phyloP scores from a whole-genome alignment of 768 basidiomycete genomes.

The Agaricus blazei region DNA sequence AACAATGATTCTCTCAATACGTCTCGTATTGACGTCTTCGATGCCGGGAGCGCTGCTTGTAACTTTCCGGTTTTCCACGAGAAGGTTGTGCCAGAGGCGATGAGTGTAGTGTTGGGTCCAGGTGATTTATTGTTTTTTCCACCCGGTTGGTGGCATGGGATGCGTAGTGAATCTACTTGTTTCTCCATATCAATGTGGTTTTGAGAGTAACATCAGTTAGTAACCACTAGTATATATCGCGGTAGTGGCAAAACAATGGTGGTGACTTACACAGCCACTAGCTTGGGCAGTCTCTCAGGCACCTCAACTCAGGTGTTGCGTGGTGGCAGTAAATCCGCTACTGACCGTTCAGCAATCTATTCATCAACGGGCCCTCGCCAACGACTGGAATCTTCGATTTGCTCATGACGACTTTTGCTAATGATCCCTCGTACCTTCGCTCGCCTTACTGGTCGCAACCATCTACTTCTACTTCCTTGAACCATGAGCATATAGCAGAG shows the following conservation, averaged over 20 bases:
- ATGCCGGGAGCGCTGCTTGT: conserved; percentile 17
- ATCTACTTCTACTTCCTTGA: conserved; percentile 32
- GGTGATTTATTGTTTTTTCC: conserved; percentile 91
- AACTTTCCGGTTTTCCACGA: conserved; percentile 49
- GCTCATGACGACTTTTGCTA: conserved; percentile 5
- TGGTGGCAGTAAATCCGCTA: neutral
- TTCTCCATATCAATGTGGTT: conserved; percentile 94
- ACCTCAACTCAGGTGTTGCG: neutral
- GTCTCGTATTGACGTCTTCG: conserved; percentile 76
- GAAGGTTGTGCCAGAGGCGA: conserved; percentile 54
- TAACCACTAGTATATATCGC: neutral
- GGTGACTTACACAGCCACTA: conserved; percentile 6
- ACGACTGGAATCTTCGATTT: neutral
- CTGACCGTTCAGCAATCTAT: too few relatives aligned
- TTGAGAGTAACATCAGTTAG: conserved; percentile 22
- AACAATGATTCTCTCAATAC: conserved; percentile 69
- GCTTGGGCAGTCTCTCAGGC: neutral
- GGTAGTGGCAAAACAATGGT: neutral
- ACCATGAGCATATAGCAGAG: conserved; percentile 54
- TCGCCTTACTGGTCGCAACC: conserved; percentile 6
- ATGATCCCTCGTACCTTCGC: conserved; percentile 7
- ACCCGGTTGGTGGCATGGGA: conserved; percentile 92
- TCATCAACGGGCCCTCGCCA: neutral
- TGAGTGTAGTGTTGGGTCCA: conserved; percentile 59
- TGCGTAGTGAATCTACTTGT: conserved; percentile 77